Percentiles rank a stretch among this genome's conserved stretches.
phyloP scores from a whole-genome alignment of 345 rosid genomes.

The Ceriops tagal region DNA sequence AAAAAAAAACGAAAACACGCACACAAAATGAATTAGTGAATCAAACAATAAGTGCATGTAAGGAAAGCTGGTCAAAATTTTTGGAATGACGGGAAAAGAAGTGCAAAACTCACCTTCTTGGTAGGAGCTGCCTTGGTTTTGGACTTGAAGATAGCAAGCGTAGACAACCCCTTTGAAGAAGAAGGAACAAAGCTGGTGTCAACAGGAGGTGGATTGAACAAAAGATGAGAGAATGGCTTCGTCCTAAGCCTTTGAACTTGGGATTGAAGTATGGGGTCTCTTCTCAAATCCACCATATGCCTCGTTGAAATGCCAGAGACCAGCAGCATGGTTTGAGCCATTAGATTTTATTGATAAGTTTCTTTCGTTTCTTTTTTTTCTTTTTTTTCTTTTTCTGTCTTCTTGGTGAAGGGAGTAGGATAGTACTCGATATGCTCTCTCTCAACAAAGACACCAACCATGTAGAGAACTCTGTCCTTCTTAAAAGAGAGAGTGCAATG shows the following conservation, averaged over 20 bases:
- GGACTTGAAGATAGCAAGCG: constrained; percentile 74
- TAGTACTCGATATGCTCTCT: background rate
- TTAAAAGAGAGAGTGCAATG: background rate
- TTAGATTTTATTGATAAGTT: constrained; percentile 5
- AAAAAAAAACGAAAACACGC: no score
- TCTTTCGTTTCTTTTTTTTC: no score
- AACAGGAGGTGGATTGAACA: constrained; percentile 30
- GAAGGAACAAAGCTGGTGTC: constrained; percentile 23
- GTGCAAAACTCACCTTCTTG: constrained; percentile 46
- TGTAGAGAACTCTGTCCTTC: background rate
- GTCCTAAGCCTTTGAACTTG: constrained; percentile 51
- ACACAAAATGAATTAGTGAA: background rate
- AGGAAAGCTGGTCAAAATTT: background rate
- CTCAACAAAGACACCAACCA: no score
- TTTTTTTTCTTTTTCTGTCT: background rate
- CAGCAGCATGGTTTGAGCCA: constrained; percentile 90
- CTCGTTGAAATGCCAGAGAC: constrained; percentile 58
- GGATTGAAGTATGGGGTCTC: constrained; percentile 46
- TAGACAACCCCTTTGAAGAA: constrained; percentile 24
- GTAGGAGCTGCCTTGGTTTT: constrained; percentile 67
- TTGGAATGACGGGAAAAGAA: background rate
- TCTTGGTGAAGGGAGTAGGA: background rate
- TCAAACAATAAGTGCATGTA: background rate
- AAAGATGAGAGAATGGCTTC: constrained; percentile 34
- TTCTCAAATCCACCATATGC: constrained; percentile 38